phyloP scores from a whole-genome alignment of 2,329 filamentous ascomycete genomes.

The Cercospora citrullina region DNA sequence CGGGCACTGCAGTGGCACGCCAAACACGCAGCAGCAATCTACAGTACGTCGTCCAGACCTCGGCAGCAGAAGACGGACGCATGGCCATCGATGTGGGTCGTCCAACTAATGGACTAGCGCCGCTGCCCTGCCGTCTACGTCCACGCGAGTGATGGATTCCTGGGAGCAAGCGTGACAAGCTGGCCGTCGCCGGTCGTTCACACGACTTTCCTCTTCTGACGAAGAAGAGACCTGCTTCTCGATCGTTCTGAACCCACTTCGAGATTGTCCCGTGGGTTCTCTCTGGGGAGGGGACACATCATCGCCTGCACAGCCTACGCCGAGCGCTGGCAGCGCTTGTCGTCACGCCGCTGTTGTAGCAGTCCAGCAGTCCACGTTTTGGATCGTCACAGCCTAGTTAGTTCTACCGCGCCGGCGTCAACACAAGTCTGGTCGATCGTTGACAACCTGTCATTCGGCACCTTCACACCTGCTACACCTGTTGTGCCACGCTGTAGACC shows the following conservation, averaged over 20 bases:
- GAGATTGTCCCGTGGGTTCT: not conserved
- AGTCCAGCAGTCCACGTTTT: constrained; percentile 20
- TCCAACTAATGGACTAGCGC: not conserved
- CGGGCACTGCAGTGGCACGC: not conserved
- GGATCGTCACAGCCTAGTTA: constrained; percentile 12
- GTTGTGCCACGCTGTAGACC: constrained; percentile 11
- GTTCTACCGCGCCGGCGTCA: not conserved
- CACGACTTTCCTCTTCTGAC: not conserved
- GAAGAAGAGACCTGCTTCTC: not conserved
- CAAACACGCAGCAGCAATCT: constrained; percentile 8
- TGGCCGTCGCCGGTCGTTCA: not conserved
- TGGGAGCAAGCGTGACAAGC: not conserved
- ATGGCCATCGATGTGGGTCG: not conserved
- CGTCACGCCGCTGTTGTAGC: constrained; percentile 14
- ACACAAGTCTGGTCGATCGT: constrained; percentile 14
- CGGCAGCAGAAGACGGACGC: not conserved
- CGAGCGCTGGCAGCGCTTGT: constrained; percentile 1
- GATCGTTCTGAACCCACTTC: not conserved
- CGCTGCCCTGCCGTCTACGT: not conserved
- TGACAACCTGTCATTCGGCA: constrained; percentile 24
- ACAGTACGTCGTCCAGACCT: not conserved
- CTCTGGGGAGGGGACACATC: not conserved
- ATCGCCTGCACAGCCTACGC: not conserved
- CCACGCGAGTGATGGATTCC: not conserved
- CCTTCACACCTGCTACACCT: constrained; percentile 19